Evolutionary conservation across 148 eudicot species (phyloP).

Genomic region (Polygonum maritimum): DNA sequence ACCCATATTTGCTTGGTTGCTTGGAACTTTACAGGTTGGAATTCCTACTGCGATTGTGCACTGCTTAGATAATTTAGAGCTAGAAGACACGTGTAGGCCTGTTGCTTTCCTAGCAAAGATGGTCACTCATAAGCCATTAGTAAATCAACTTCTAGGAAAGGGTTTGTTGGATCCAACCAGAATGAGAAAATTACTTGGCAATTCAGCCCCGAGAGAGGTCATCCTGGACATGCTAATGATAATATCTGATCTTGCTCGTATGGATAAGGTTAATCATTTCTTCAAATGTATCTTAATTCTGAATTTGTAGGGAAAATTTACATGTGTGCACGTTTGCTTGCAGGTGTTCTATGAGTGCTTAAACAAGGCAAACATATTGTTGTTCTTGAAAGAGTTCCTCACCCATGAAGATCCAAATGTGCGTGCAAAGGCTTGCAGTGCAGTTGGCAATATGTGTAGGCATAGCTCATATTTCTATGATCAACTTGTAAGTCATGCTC

Average conservation of each 20-base stretch:
- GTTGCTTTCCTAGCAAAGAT: conserved; percentile 91
- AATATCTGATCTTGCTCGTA: conserved; percentile 92
- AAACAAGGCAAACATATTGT: conserved; percentile 63
- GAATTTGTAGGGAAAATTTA: not conserved
- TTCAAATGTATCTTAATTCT: not conserved
- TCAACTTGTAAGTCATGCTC: conserved; percentile 38
- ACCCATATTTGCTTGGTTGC: not conserved
- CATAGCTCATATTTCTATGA: conserved; percentile 84
- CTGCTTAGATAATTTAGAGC: conserved; percentile 72
- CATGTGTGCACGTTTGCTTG: conserved; percentile 13
- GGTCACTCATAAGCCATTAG: conserved; percentile 56
- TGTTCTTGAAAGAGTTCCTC: conserved; percentile 62
- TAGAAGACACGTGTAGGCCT: conserved; percentile 59
- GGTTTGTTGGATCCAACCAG: conserved; percentile 74
- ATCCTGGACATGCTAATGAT: conserved; percentile 75
- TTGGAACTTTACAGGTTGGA: conserved; percentile 44
- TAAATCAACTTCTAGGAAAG: conserved; percentile 61
- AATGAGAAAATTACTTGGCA: conserved; percentile 58
- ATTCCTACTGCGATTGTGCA: conserved; percentile 59
- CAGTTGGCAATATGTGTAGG: conserved; percentile 92
- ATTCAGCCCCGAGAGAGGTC: conserved; percentile 72
- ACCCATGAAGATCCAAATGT: conserved; percentile 66
- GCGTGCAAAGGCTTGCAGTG: conserved; percentile 87
- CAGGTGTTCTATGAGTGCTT: conserved; percentile 79
- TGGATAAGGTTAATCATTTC: conserved; percentile 67